Percentiles rank a stretch among this genome's conserved stretches.
Evolutionary conservation across 345 rosid genomes (phyloP).

Genomic region (Citropsis articulata): DNA sequence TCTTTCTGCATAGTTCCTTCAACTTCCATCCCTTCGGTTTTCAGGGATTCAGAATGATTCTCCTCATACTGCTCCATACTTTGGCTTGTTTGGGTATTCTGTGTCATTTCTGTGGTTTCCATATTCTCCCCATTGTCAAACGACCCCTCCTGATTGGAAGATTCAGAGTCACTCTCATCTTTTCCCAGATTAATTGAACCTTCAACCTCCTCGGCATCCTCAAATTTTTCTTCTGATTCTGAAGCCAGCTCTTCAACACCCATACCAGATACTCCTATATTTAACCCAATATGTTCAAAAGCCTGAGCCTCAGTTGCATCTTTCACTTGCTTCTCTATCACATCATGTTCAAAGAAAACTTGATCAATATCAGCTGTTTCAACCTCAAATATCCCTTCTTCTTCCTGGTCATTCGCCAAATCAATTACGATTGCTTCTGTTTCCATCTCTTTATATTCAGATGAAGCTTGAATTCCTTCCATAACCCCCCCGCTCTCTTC

Average conservation of each 20-base stretch:
- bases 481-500: constrained; percentile 26
- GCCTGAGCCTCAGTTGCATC: constrained; percentile 28
- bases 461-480: constrained; percentile 28
- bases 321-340: constrained; percentile 32
- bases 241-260: constrained; percentile 37
- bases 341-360: constrained; percentile 31
- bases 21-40: constrained; percentile 40
- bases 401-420: constrained; percentile 34
- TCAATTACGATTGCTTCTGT: constrained; percentile 36
- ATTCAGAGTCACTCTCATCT: constrained; percentile 20
- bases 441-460: constrained; percentile 33
- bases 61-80: constrained; percentile 35
- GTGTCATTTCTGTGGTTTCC: constrained; percentile 24
- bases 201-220: constrained; percentile 31
- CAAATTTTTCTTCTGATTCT: constrained; percentile 36
- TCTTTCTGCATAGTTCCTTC: constrained; percentile 39
- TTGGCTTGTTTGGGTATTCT: constrained; percentile 27
- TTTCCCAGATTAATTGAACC: constrained; percentile 24
- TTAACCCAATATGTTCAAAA: constrained; percentile 25
- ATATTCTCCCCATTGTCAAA: constrained; percentile 17
- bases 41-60: constrained; percentile 29
- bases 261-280: constrained; percentile 28
- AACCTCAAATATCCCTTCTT: constrained; percentile 37
- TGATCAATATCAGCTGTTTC: constrained; percentile 37
- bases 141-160: constrained; percentile 33